Evolutionary conservation across 345 rosid genomes (phyloP).

Genomic region (Atalantia buxifolia): DNA sequence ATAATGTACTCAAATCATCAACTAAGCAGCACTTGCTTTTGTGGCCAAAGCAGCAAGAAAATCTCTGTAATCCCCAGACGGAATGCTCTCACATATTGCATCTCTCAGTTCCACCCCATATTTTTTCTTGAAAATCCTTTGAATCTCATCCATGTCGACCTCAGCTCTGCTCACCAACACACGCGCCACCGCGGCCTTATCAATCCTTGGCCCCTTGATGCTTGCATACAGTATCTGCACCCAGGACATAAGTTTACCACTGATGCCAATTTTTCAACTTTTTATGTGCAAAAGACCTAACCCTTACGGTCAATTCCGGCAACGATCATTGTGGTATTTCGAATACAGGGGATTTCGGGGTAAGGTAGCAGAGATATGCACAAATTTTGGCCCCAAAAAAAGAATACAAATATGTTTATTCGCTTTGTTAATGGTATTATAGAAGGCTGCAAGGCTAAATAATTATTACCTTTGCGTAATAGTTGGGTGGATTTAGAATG

Average conservation of each 20-base stretch:
- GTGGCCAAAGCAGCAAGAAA: slow-evolving; percentile 46
- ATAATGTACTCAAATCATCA: neutral
- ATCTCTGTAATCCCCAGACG: slow-evolving; percentile 48
- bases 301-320: neutral
- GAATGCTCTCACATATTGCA: slow-evolving; percentile 35
- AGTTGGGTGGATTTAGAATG: slow-evolving; percentile 39
- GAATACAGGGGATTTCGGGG: neutral
- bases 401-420: neutral
- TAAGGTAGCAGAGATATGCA: neutral
- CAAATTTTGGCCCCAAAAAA: neutral
- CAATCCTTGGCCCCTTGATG: slow-evolving; percentile 30
- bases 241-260: neutral
- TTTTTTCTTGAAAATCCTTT: slow-evolving; percentile 33
- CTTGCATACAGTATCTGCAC: slow-evolving; percentile 34
- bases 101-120: slow-evolving; percentile 42
- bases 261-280: neutral
- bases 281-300: neutral
- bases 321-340: neutral
- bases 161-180: slow-evolving; percentile 54
- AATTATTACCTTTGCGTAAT: slow-evolving; percentile 50
- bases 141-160: slow-evolving; percentile 49
- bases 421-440: too few species aligned
- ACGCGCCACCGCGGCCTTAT: slow-evolving; percentile 32
- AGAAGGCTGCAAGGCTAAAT: neutral
- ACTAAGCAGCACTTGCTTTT: slow-evolving; percentile 7